These are phyloP conservation scores for Camellia granthamiana DNA, from an alignment of 148 eudicot genomes.

Conservation along the genomic window DNA sequence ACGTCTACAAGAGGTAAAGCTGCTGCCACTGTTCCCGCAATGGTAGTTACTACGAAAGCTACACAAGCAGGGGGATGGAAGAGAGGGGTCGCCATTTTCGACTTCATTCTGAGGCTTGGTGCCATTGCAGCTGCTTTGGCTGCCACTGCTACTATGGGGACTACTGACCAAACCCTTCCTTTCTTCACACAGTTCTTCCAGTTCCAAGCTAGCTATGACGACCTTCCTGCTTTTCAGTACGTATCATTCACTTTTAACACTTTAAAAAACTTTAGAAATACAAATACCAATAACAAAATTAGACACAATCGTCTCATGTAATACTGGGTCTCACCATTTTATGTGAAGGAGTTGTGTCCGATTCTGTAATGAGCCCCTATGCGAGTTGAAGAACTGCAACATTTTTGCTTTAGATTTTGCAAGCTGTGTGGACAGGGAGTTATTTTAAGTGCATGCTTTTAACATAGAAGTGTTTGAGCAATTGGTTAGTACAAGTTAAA, in stretches of 20 bases:
- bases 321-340: no score
- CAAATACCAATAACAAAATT: no score
- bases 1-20: background rate
- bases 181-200: slow-evolving; percentile 84
- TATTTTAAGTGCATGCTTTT: no score
- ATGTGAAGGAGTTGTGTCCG: no score
- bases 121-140: slow-evolving; percentile 63
- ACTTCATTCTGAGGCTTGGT: slow-evolving; percentile 18
- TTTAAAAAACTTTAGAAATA: no score
- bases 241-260: background rate
- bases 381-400: no score
- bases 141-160: slow-evolving; percentile 28
- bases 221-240: slow-evolving; percentile 76
- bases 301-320: no score
- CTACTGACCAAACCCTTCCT: slow-evolving; percentile 33
- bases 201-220: slow-evolving; percentile 67
- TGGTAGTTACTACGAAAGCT: background rate
- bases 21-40: background rate
- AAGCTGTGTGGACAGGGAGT: no score
- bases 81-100: slow-evolving; percentile 25
- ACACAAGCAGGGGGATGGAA: slow-evolving; percentile 5
- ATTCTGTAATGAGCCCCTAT: no score
- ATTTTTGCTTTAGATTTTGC: no score
- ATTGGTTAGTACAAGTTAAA: background rate
- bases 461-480: background rate